Base-by-base conservation (phyloP, 495 filamentous ascomycete species). In the Geoglossum glabrum region DNA sequence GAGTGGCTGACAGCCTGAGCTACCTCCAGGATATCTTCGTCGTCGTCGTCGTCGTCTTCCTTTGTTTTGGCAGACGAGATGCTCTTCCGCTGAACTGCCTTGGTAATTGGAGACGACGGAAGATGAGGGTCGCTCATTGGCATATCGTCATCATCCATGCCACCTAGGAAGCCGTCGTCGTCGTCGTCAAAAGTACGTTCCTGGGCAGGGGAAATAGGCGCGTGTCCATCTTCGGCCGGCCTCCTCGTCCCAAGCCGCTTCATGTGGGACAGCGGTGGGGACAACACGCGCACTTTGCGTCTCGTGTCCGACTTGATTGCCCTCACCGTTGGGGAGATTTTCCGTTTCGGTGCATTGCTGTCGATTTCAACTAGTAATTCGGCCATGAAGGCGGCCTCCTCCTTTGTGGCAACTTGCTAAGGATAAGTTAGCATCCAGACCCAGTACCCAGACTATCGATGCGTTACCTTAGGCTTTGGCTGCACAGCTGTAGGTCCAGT, bases 311-410 rank as follows among this genome's bases (percentile, higher is more conserved):
- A 82, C 64, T 85, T 85, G 54, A 87, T 70, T 49, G 82, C 68
- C 62, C 82, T 85, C 63, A 59, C 21, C 15, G 74, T 75, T 23
- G 81, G 69, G 33, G 76, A 75, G 7, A 72, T 67, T 21, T 70
- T 66, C 8, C 77, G 75, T 33, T 75, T 75, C n/a, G 80, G 77
- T 28, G 84, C 71, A 63, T 94, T 93, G 56, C 77, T 79, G 68
- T 97, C 87, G 43, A 98, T 85, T 69, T 97, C 87, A 60, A 82
- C 87, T 3, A 98, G 78, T 5, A 98, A 75, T 63, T 84, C 81
- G 2, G 77, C 78, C 70, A 98, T 77, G 66, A 95, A 97, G 58
- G 80, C 82, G 59, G 85, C 82, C 63, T 96, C 89, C 55, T 90
- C 88, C 62, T 85, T 83, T 5, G 87, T 95, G 47, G 73, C 74